Evolutionary conservation across 2,329 filamentous ascomycete genomes (phyloP).

Genomic region (Talaromyces atroroseus): DNA sequence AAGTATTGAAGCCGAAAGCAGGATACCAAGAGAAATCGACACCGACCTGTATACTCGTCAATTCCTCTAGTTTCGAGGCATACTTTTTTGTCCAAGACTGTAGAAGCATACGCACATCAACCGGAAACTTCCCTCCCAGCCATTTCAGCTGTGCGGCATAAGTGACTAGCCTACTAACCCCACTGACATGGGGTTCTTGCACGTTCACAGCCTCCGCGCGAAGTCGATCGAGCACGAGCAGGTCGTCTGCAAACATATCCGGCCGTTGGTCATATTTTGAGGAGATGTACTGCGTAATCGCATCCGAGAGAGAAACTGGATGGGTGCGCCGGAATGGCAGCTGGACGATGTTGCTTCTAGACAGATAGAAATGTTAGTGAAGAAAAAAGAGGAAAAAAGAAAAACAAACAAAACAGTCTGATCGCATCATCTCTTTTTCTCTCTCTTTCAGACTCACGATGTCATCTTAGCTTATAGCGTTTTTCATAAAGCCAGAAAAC

Average conservation of each 20-base stretch:
- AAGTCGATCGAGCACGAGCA: slow-evolving; percentile 77
- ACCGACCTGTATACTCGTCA: slow-evolving; percentile 60
- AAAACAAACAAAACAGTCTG: neutral
- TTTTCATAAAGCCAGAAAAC: neutral
- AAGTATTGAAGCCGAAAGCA: slow-evolving; percentile 81
- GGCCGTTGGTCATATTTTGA: slow-evolving; percentile 98
- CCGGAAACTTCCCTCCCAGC: slow-evolving; percentile 91
- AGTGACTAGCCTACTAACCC: slow-evolving; percentile 77
- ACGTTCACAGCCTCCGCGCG: slow-evolving; percentile 83
- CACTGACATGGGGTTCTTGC: slow-evolving; percentile 79
- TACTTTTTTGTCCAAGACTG: neutral
- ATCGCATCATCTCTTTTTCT: neutral
- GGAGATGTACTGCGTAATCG: slow-evolving; percentile 92
- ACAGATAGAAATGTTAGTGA: neutral
- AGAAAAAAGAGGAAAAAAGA: neutral
- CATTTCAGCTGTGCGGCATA: slow-evolving; percentile 92
- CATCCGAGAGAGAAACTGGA: slow-evolving; percentile 68
- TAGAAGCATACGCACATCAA: slow-evolving; percentile 60
- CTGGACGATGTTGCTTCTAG: slow-evolving; percentile 52
- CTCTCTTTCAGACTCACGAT: slow-evolving; percentile 23
- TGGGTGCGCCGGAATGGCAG: slow-evolving; percentile 85
- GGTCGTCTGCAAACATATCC: slow-evolving; percentile 89
- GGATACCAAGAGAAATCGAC: slow-evolving; percentile 97
- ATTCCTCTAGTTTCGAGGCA: neutral
- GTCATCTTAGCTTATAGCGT: slow-evolving; percentile 22